Conservation (phyloP, 345 rosid genomes). For the Sisymbrium altissimum region DNA sequence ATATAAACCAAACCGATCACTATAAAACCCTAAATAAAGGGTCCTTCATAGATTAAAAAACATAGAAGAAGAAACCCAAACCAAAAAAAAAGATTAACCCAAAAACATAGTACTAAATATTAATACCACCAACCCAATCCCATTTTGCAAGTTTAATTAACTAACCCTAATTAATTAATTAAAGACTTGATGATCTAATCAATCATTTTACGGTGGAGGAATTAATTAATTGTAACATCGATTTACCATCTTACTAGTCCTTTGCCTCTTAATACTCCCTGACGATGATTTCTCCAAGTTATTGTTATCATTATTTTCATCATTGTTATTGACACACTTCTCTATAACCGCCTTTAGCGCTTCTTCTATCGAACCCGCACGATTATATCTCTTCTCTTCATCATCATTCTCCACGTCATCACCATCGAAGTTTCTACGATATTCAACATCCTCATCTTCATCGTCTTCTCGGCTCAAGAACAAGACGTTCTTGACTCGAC, state of each 20-base stretch:
- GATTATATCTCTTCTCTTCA: constrained; percentile 35
- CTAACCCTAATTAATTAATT: constrained; percentile 24
- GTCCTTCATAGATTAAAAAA: constrained; percentile 30
- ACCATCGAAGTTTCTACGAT: constrained; percentile 14
- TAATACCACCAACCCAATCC: constrained; percentile 13
- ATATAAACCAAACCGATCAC: constrained; percentile 18
- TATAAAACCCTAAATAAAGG: constrained; percentile 30
- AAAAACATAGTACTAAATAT: constrained; percentile 10
- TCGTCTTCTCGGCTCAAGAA: constrained; percentile 77
- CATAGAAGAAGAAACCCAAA: constrained; percentile 31
- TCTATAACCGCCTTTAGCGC: constrained; percentile 92
- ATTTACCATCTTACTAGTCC: constrained; percentile 47
- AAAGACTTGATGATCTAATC: constrained; percentile 16
- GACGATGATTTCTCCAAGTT: constrained; percentile 76
- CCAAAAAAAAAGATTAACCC: background rate
- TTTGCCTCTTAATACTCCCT: constrained; percentile 81
- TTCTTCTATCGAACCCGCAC: constrained; percentile 73
- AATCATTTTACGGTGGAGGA: background rate
- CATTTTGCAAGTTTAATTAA: constrained; percentile 21
- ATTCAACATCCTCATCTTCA: constrained; percentile 23
- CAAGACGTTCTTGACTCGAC: constrained; percentile 82
- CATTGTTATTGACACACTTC: constrained; percentile 42
- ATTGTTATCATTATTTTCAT: constrained; percentile 30
- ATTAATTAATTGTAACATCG: constrained; percentile 28
- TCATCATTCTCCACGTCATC: constrained; percentile 3